Evolutionary conservation across 1,284 basidiomycete genomes (phyloP).

Genomic region (Sanghuangporus weigelae): DNA sequence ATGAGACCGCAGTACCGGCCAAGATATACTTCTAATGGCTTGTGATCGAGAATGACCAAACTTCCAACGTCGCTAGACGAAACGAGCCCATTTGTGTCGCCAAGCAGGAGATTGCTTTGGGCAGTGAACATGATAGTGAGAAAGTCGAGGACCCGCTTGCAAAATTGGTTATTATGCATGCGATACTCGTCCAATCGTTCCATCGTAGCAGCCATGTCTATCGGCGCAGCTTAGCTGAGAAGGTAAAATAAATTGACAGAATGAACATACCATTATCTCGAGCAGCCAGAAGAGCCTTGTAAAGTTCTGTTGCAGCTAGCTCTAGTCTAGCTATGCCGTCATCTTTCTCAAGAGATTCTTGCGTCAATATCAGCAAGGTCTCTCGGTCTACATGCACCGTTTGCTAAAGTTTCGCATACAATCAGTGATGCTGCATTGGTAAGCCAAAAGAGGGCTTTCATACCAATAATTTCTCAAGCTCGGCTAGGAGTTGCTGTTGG

Average conservation of each 20-base stretch:
- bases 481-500: conserved; percentile 76
- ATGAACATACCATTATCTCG: conserved; percentile 65
- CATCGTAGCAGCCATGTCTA: conserved; percentile 92
- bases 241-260: not conserved
- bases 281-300: conserved; percentile 93
- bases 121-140: conserved; percentile 87
- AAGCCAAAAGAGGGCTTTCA: conserved; percentile 22
- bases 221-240: not conserved
- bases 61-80: conserved; percentile 38
- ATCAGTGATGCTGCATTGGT: conserved; percentile 5
- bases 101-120: conserved; percentile 69
- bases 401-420: conserved; percentile 47
- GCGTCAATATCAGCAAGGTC: conserved; percentile 71
- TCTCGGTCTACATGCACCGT: conserved; percentile 88
- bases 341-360: conserved; percentile 79
- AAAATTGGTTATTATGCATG: conserved; percentile 85
- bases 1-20: conserved; percentile 88
- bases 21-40: conserved; percentile 74
- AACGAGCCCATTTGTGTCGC: conserved; percentile 50
- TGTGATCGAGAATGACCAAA: conserved; percentile 56
- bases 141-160: conserved; percentile 86
- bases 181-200: conserved; percentile 87
- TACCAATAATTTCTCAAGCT: conserved; percentile 82
- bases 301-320: conserved; percentile 81
- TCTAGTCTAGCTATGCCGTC: conserved; percentile 78